Percentiles rank a stretch among this genome's conserved stretches.
Conservation (phyloP, 371 early-diverging fungal species). For the Mucor velutinosus region DNA sequence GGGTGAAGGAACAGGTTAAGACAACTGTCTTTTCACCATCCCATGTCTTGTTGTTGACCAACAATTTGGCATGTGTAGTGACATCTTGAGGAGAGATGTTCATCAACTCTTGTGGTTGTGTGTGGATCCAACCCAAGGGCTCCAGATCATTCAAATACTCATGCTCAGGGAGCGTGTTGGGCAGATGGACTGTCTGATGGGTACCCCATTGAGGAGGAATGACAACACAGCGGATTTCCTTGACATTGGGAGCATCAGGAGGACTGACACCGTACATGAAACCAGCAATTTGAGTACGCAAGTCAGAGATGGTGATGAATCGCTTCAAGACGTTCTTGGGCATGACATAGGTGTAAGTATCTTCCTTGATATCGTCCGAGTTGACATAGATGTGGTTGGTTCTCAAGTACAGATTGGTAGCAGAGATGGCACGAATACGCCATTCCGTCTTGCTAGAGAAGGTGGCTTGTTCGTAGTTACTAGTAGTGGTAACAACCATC, state of each 20-base stretch:
- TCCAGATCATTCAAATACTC: constrained; percentile 89
- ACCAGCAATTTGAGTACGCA: constrained; percentile 94
- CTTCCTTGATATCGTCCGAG: constrained; percentile 92
- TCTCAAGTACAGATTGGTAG: constrained; percentile 92
- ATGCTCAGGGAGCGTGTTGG: constrained; percentile 87
- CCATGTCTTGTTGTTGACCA: constrained; percentile 90
- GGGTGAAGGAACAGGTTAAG: constrained; percentile 95
- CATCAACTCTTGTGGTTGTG: constrained; percentile 92
- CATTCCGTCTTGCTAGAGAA: constrained; percentile 99
- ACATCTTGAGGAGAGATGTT: constrained; percentile 93
- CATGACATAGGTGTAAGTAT: constrained; percentile 89
- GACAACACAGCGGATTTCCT: constrained; percentile 94
- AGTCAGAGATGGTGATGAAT: constrained; percentile 94
- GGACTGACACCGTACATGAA: constrained; percentile 95
- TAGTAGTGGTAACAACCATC: constrained; percentile 97
- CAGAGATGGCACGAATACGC: constrained; percentile 96
- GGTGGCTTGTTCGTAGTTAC: constrained; percentile 94
- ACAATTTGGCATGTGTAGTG: constrained; percentile 84
- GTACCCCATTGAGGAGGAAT: constrained; percentile 98
- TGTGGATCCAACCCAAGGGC: constrained; percentile 98
- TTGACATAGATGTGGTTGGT: constrained; percentile 96
- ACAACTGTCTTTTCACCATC: constrained; percentile 93
- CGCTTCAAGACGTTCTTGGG: constrained; percentile 96
- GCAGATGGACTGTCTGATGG: constrained; percentile 90
- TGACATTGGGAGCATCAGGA: constrained; percentile 91